Evolutionary conservation across 108 stramenopile species (phyloP).

Genomic region (Pseudonitzschia pungens): DNA sequence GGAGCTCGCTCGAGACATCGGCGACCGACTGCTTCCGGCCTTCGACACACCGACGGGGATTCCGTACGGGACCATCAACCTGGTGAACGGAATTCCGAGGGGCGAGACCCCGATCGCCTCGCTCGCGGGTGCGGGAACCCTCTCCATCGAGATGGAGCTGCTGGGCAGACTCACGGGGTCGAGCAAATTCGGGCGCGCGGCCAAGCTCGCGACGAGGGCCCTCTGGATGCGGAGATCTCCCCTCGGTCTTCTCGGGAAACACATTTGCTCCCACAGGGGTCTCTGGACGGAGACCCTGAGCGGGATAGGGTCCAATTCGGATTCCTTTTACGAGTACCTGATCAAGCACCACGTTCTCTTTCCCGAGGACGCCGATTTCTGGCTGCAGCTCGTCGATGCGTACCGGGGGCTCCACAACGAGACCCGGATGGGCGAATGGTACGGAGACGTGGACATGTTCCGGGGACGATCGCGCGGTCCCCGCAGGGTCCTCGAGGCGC

Average conservation of each 20-base stretch:
- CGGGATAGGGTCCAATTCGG: constrained; percentile 92
- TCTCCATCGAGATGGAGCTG: constrained; percentile 84
- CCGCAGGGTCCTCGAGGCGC: constrained; percentile 72
- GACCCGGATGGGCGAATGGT: constrained; percentile 87
- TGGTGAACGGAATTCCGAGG: constrained; percentile 76
- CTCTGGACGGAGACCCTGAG: constrained; percentile 84
- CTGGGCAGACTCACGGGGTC: constrained; percentile 85
- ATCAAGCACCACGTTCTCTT: constrained; percentile 83
- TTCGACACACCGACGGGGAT: constrained; percentile 89
- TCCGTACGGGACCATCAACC: constrained; percentile 93
- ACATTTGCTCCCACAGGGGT: constrained; percentile 84
- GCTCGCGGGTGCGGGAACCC: constrained; percentile 88
- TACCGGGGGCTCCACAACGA: constrained; percentile 74
- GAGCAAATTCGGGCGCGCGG: constrained; percentile 64
- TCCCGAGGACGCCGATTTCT: constrained; percentile 83
- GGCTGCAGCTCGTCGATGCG: constrained; percentile 66
- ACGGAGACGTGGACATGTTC: constrained; percentile 85
- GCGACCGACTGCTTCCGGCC: constrained; percentile 75
- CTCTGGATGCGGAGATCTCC: constrained; percentile 69
- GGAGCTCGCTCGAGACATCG: constrained; percentile 76
- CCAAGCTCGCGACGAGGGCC: constrained; percentile 67
- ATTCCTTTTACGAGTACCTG: constrained; percentile 95
- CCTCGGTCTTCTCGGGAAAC: constrained; percentile 84
- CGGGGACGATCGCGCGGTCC: constrained; percentile 35
- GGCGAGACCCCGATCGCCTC: constrained; percentile 86